These are phyloP conservation scores for Phytophthora tubulina DNA, from an alignment of 352 stramenopile species.

Conservation along the genomic window DNA sequence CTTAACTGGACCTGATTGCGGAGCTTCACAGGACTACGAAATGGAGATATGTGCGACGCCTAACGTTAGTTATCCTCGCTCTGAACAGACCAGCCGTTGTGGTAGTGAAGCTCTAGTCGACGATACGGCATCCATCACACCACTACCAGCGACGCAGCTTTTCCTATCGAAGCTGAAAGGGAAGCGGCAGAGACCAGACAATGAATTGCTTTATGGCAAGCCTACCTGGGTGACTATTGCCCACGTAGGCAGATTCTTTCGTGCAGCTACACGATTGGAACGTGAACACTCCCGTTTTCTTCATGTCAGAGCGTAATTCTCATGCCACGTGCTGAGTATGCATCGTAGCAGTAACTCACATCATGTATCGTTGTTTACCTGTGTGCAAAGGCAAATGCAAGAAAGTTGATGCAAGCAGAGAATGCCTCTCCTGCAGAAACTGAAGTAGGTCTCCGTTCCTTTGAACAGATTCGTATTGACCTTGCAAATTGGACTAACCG, in stretches of 20 bases:
- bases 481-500: slow-evolving; percentile 2
- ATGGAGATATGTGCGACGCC: slow-evolving; percentile 23
- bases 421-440: slow-evolving; percentile 29
- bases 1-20: background rate
- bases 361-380: background rate
- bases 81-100: background rate
- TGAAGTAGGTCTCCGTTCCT: slow-evolving; percentile 35
- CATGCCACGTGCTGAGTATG: background rate
- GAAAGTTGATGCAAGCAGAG: slow-evolving; percentile 54
- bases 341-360: background rate
- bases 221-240: slow-evolving; percentile 65
- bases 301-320: slow-evolving; percentile 44
- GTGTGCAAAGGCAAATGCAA: slow-evolving; percentile 50
- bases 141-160: slow-evolving; percentile 62
- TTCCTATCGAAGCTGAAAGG: slow-evolving; percentile 73
- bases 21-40: background rate
- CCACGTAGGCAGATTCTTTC: slow-evolving; percentile 67
- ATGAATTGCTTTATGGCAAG: slow-evolving; percentile 56
- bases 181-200: slow-evolving; percentile 56
- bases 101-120: slow-evolving; percentile 16
- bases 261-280: slow-evolving; percentile 61
- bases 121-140: slow-evolving; percentile 24
- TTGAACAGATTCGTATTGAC: background rate
- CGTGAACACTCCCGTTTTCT: slow-evolving; percentile 63
- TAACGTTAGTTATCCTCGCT: background rate